Percentiles rank a stretch among this genome's conserved stretches.
Conservation (phyloP, 192 early-diverging fungal genomes). For the Umbelopsis vinacea region DNA sequence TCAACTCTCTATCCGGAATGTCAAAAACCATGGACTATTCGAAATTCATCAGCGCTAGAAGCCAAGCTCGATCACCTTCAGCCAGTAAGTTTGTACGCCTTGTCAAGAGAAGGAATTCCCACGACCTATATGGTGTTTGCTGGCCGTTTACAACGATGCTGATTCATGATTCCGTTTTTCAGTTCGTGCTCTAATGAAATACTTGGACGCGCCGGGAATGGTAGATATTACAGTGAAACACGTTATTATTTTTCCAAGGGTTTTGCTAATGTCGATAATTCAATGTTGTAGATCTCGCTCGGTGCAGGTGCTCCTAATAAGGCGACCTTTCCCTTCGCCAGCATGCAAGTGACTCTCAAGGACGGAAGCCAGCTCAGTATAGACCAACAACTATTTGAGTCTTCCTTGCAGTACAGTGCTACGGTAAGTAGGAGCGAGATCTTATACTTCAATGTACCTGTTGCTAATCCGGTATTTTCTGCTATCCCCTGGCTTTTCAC, state of each 20-base stretch:
- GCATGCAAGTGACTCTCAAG: constrained; percentile 57
- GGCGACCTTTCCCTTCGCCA: constrained; percentile 65
- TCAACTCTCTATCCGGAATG: not conserved
- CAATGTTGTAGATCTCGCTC: constrained; percentile 57
- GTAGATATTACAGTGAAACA: constrained; percentile 22
- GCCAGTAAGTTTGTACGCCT: constrained; percentile 39
- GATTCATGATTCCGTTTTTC: too few species aligned
- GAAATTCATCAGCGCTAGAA: constrained; percentile 44
- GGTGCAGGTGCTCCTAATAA: constrained; percentile 75
- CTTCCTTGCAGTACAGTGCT: constrained; percentile 67
- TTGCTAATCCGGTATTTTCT: not conserved
- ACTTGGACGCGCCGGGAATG: constrained; percentile 45
- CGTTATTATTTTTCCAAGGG: not conserved
- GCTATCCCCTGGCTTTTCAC: not conserved
- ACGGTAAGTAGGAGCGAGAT: constrained; percentile 39
- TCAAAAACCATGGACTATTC: constrained; percentile 40
- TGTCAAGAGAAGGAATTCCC: not conserved
- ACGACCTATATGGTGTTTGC: constrained; percentile 43
- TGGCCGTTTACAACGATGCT: constrained; percentile 19
- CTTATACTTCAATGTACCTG: not conserved
- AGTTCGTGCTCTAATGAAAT: constrained; percentile 22
- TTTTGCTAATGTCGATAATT: not conserved
- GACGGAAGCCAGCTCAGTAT: constrained; percentile 61
- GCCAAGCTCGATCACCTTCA: constrained; percentile 48
- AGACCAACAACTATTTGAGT: constrained; percentile 53